Percentiles rank a stretch among this genome's conserved stretches.
These are phyloP conservation scores for Nicotiana noctiflora DNA, from an alignment of 257 asterid species.

Conservation along the genomic window DNA sequence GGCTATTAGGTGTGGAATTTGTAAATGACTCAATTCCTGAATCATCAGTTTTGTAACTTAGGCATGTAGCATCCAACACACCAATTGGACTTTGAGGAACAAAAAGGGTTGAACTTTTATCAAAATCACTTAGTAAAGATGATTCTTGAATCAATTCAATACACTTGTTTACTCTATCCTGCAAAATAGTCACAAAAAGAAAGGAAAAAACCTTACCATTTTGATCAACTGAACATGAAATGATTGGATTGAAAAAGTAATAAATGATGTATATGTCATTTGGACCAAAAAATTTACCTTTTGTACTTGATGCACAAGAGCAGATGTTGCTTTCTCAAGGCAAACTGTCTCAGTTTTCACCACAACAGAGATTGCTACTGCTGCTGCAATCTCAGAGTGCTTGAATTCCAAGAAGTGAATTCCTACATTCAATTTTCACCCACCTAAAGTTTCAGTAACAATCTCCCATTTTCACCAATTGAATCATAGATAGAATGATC, in stretches of 20 bases:
- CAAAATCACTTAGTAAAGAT: background rate
- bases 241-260: background rate
- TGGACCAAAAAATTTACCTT: constrained; percentile 10
- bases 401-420: constrained; percentile 18
- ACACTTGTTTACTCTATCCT: constrained; percentile 15
- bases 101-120: background rate
- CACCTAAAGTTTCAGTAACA: background rate
- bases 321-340: background rate
- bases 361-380: constrained; percentile 10
- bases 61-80: constrained; percentile 10
- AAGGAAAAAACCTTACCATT: background rate
- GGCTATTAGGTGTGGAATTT: background rate
- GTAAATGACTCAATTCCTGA: background rate
- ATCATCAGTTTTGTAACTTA: constrained; percentile 11
- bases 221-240: background rate
- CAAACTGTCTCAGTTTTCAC: background rate
- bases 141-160: constrained; percentile 2
- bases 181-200: background rate
- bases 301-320: background rate
- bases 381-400: constrained; percentile 25
- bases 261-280: background rate
- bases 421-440: constrained; percentile 13
- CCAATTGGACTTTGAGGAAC: constrained; percentile 10
- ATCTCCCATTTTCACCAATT: background rate
- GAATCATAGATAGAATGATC: background rate